A percentile compares a stretch with the other conserved stretches of the same genome.
Evolutionary conservation across 2,329 filamentous ascomycete species (phyloP).

Genomic region (Paracoccidioides lutzii): DNA sequence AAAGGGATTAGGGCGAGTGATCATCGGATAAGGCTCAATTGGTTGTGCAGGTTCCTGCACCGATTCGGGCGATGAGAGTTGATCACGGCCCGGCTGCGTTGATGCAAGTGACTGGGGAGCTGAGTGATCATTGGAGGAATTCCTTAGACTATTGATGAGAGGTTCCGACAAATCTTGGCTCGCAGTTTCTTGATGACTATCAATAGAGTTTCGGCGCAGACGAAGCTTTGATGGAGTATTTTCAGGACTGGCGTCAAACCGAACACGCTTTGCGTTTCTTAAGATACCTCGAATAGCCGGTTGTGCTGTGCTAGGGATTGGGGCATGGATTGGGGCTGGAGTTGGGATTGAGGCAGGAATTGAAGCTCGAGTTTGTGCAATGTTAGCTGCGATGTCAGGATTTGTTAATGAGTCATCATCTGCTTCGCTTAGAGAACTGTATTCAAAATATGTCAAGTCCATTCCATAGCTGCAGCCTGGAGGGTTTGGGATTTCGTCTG

Average conservation of each 20-base stretch:
- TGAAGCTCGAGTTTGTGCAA: background rate
- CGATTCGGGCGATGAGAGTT: background rate
- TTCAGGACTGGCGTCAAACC: conserved; percentile 23
- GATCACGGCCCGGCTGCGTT: background rate
- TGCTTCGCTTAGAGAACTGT: conserved; percentile 22
- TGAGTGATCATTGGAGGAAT: background rate
- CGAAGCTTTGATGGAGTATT: conserved; percentile 23
- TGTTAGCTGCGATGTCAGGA: background rate
- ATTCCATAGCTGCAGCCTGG: conserved; percentile 29
- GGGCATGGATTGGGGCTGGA: background rate
- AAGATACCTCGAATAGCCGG: conserved; percentile 7
- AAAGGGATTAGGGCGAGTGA: background rate
- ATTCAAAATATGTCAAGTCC: conserved; percentile 26
- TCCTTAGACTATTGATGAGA: background rate
- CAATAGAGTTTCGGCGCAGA: background rate
- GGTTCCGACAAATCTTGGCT: background rate
- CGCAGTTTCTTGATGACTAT: background rate
- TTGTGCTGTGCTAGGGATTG: background rate
- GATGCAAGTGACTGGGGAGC: no score
- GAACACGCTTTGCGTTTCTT: conserved; percentile 19
- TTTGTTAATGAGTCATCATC: conserved; percentile 11
- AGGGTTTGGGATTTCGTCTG: conserved; percentile 31
- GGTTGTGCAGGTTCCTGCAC: background rate
- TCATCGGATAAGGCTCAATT: background rate
- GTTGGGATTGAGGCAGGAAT: background rate